phyloP scores from a whole-genome alignment of 306 rosid genomes.

The Cucurbita argyrosperma region DNA sequence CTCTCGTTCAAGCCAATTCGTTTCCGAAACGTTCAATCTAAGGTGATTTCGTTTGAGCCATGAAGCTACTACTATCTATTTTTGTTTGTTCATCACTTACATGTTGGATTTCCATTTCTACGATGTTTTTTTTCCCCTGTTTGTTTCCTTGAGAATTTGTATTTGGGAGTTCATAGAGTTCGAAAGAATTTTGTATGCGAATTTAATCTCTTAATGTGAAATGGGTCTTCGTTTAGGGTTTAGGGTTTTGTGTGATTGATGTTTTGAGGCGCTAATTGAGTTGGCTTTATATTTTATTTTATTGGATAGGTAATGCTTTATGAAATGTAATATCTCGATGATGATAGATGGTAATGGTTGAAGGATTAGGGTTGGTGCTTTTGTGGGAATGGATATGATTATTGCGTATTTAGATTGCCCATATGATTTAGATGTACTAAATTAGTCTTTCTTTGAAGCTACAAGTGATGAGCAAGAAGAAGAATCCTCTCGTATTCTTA shows the following conservation, averaged over 20 bases:
- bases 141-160: not conserved
- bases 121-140: not conserved
- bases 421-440: not conserved
- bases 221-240: constrained; percentile 3
- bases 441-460: constrained; percentile 4
- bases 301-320: not conserved
- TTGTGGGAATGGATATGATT: not conserved
- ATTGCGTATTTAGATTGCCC: not conserved
- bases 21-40: not conserved
- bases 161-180: not conserved
- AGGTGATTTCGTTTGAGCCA: not conserved
- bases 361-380: not conserved
- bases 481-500: constrained; percentile 56
- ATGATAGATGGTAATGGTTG: not conserved
- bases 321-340: not conserved
- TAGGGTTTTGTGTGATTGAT: constrained; percentile 3
- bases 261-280: not conserved
- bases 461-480: constrained; percentile 50
- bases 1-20: not conserved
- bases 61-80: not conserved
- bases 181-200: not conserved
- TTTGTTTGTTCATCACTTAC: not conserved
- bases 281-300: not conserved
- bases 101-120: not conserved
- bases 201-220: not conserved